Conservation (phyloP, 257 asterid genomes). For the Nicotiana tabacum region DNA sequence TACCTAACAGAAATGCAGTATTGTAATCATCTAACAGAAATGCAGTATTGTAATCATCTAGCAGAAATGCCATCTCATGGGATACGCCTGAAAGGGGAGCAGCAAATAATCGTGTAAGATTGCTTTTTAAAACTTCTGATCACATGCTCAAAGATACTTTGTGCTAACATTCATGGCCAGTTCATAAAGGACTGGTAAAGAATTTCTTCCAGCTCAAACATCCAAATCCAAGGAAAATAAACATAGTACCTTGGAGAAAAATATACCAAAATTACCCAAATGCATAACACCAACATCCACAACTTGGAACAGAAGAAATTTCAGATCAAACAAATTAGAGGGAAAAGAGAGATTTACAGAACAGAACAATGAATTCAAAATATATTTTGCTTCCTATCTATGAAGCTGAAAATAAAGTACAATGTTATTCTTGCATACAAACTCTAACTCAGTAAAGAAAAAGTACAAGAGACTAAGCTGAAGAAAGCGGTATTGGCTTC, state of each 20-base stretch:
- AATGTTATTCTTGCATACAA: background rate
- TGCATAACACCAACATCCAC: background rate
- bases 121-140: too few species aligned
- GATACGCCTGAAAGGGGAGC: too few species aligned
- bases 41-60: too few species aligned
- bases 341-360: background rate
- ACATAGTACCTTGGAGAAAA: background rate
- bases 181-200: too few species aligned
- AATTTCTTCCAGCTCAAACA: too few species aligned
- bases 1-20: too few species aligned
- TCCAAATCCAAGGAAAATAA: too few species aligned
- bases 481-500: slow-evolving; percentile 76
- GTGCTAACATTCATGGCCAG: too few species aligned
- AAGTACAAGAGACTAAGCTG: slow-evolving; percentile 19
- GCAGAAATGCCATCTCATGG: too few species aligned
- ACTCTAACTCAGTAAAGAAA: background rate
- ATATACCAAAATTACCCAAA: background rate
- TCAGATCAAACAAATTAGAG: background rate
- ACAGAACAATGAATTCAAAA: background rate
- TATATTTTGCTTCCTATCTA: background rate
- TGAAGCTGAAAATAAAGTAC: background rate
- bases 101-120: too few species aligned
- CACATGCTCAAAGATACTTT: too few species aligned
- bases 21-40: too few species aligned
- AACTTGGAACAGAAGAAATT: background rate